Evolutionary conservation across 441 rosid species (phyloP).

Genomic region (Aleurites moluccanus): DNA sequence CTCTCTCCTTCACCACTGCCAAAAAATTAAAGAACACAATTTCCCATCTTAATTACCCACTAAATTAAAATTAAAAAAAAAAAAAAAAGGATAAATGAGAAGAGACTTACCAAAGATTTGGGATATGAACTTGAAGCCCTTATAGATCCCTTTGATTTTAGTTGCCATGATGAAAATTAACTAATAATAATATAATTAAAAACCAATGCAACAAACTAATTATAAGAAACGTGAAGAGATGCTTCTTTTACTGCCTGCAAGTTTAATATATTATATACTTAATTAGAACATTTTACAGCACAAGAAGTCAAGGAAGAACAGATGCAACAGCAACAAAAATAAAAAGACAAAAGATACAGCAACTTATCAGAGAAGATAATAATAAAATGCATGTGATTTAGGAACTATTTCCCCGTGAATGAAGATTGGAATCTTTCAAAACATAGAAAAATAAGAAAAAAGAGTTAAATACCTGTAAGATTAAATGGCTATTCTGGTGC

Average conservation of each 20-base stretch:
- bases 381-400: constrained; percentile 34
- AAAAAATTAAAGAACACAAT: neutral
- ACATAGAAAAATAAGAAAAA: neutral
- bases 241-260: constrained; percentile 27
- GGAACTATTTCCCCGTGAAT: constrained; percentile 34
- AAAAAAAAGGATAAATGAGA: neutral
- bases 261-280: constrained; percentile 14
- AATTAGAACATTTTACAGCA: constrained; percentile 2
- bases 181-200: constrained; percentile 1
- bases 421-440: constrained; percentile 42
- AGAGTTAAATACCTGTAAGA: constrained; percentile 17
- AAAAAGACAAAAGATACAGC: constrained; percentile 21
- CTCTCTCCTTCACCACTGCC: constrained; percentile 44
- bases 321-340: neutral
- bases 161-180: constrained; percentile 46
- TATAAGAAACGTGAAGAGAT: constrained; percentile 12
- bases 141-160: constrained; percentile 82
- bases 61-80: neutral
- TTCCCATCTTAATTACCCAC: neutral
- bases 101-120: constrained; percentile 72
- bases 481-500: neutral
- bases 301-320: constrained; percentile 15
- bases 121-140: constrained; percentile 81
- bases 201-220: constrained; percentile 14
- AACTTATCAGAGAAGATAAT: constrained; percentile 25